Evolutionary conservation across 768 basidiomycete species (phyloP).

Genomic region (Mrakia frigida): DNA sequence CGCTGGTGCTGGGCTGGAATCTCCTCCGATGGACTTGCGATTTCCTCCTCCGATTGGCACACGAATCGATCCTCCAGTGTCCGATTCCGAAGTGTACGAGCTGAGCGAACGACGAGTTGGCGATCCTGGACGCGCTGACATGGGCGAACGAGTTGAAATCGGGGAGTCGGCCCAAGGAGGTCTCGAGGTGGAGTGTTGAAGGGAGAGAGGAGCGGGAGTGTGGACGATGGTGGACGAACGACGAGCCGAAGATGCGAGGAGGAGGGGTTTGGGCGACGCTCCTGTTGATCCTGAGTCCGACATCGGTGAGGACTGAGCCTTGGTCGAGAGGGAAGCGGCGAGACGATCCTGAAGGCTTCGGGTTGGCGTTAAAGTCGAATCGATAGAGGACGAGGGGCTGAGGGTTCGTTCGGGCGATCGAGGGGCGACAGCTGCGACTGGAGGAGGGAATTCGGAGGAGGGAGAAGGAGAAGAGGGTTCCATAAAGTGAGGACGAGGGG

Average conservation of each 20-base stretch:
- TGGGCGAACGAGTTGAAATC: background rate
- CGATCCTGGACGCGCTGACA: background rate
- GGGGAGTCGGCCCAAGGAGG: conserved; percentile 19
- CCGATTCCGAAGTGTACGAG: background rate
- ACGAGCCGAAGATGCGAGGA: conserved; percentile 26
- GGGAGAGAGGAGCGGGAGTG: background rate
- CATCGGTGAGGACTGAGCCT: conserved; percentile 7
- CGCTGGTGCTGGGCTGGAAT: background rate
- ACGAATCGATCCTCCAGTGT: background rate
- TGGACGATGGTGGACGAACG: conserved; percentile 11
- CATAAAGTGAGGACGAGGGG: conserved; percentile 13
- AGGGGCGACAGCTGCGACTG: background rate
- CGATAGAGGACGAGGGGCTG: background rate
- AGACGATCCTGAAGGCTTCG: conserved; percentile 26
- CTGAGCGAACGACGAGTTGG: background rate
- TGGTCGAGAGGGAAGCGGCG: conserved; percentile 24
- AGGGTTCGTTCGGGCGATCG: background rate
- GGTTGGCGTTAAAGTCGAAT: conserved; percentile 19
- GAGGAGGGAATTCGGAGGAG: background rate
- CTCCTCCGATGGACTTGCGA: background rate
- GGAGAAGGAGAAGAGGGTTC: background rate
- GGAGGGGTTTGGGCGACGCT: conserved; percentile 24
- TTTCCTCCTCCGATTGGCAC: conserved; percentile 26
- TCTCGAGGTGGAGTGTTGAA: background rate
- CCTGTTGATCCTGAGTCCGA: conserved; percentile 3